phyloP scores from a whole-genome alignment of 2,329 filamentous ascomycete species.

The Eutypella sp. region DNA sequence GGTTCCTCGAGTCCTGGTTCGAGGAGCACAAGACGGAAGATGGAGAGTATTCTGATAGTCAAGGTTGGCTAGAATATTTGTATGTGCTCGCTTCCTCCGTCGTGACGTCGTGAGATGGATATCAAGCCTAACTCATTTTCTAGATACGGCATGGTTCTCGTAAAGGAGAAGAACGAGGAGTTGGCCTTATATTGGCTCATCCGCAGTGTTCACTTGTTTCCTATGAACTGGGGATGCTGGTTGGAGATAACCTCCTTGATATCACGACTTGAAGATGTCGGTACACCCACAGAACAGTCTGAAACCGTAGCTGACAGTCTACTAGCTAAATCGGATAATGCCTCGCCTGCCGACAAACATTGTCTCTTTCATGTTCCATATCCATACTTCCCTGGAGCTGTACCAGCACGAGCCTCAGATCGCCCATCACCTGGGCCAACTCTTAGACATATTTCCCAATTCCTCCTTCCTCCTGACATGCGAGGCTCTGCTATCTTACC shows the following conservation, averaged over 20 bases:
- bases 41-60: constrained; percentile 57
- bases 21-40: constrained; percentile 55
- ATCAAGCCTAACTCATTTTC: constrained; percentile 9
- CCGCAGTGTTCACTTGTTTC: constrained; percentile 79
- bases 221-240: constrained; percentile 98
- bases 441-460: constrained; percentile 78
- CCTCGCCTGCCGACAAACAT: constrained; percentile 80
- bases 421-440: constrained; percentile 68
- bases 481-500: constrained; percentile 81
- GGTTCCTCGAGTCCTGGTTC: constrained; percentile 78
- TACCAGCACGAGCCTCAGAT: constrained; percentile 78
- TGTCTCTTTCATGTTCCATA: constrained; percentile 89
- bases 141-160: constrained; percentile 80
- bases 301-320: constrained; percentile 19
- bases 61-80: constrained; percentile 92
- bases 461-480: constrained; percentile 90
- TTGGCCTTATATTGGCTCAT: constrained; percentile 84
- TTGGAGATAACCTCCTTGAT: constrained; percentile 82
- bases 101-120: background rate
- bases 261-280: constrained; percentile 73
- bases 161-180: constrained; percentile 85
- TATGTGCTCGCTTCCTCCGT: constrained; percentile 28
- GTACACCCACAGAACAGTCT: constrained; percentile 22
- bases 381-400: constrained; percentile 85
- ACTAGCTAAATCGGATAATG: constrained; percentile 65